Evolutionary conservation across 2,329 filamentous ascomycete genomes (phyloP).

Genomic region (Aspergillus caelatus): DNA sequence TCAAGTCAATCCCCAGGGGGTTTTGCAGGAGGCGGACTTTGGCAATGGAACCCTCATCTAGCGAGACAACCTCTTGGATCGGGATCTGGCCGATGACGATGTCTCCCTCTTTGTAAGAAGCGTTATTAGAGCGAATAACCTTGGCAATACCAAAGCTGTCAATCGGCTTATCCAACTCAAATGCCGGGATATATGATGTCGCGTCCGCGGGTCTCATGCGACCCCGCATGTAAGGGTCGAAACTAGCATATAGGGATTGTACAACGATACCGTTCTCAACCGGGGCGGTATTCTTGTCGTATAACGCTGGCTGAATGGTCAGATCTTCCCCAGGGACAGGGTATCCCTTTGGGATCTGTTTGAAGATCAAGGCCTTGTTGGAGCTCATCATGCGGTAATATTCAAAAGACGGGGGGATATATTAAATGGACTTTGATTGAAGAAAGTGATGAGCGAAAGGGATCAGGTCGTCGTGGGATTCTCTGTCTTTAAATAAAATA

Average conservation of each 20-base stretch:
- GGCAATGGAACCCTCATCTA: slow-evolving; percentile 52
- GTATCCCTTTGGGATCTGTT: slow-evolving; percentile 65
- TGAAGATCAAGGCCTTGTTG: slow-evolving; percentile 79
- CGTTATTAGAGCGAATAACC: slow-evolving; percentile 70
- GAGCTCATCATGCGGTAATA: background rate
- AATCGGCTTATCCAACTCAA: slow-evolving; percentile 66
- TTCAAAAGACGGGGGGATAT: background rate
- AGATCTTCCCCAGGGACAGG: slow-evolving; percentile 74
- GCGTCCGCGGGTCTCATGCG: slow-evolving; percentile 68
- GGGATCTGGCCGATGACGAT: slow-evolving; percentile 60
- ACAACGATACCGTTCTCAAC: slow-evolving; percentile 68
- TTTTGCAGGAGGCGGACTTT: slow-evolving; percentile 65
- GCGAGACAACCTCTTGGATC: slow-evolving; percentile 70
- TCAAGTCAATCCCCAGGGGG: slow-evolving; percentile 54
- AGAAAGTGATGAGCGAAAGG: background rate
- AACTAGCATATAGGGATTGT: slow-evolving; percentile 73
- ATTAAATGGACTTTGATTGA: background rate
- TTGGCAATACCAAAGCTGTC: slow-evolving; percentile 65
- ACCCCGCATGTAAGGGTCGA: slow-evolving; percentile 83
- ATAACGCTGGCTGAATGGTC: slow-evolving; percentile 64
- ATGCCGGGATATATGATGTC: slow-evolving; percentile 70
- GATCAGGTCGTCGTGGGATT: background rate
- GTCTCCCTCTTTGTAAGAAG: slow-evolving; percentile 68
- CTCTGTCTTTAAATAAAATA: background rate
- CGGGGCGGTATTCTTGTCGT: slow-evolving; percentile 62